Evolutionary conservation across 1,139 yeast species (phyloP), one percentile per base, ranked within the genome.

Genomic region (Debaryomyces sp.): DNA sequence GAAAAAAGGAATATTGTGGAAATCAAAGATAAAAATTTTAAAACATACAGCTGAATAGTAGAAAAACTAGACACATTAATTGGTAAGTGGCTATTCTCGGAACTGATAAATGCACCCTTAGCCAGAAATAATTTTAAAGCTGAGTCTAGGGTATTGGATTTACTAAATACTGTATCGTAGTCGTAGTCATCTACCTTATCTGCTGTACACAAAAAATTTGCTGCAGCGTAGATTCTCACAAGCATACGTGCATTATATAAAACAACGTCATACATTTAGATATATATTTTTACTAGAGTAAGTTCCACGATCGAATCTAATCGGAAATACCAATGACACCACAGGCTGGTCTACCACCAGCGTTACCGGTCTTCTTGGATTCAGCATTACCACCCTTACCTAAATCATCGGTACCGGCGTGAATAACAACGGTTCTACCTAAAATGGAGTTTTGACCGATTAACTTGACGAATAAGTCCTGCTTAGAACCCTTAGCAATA

Each of bases 321-420:
- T 70, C 67, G 54, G 89, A 63, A 56, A 88, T 66, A 64, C 99
- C 98, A 78, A 94, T 92, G 68, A 94, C 98, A 80, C 99, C 98
- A 79, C 99, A 94, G 57, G 99, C 99, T 59, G 96, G 92, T 84
- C 99, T 90, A 62, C 88, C 94, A 70, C 99, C 98, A 54, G 99
- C 98, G 68, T 94, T 92, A 77, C 99, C 99, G 59, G 98, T 94
- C 79, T 89, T 90, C 77, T 88, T 81, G 55, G 97, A 90, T 74
- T 92, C 97, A 56, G 89, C 87, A 69, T 86, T 85, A 51, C 94
- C 97, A 71, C 98, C 97, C 80, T 89, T 87, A 68, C 99, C 99
- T 68, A 90, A 86, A 70, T 94, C 99, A 69, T 94, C 99, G 61
- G 84, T 79, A 64, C 98, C 99, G 54, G 83, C 91, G 76, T 94